Evolutionary conservation across 106 monocot species (phyloP).

Genomic region (Triglochin maritima): DNA sequence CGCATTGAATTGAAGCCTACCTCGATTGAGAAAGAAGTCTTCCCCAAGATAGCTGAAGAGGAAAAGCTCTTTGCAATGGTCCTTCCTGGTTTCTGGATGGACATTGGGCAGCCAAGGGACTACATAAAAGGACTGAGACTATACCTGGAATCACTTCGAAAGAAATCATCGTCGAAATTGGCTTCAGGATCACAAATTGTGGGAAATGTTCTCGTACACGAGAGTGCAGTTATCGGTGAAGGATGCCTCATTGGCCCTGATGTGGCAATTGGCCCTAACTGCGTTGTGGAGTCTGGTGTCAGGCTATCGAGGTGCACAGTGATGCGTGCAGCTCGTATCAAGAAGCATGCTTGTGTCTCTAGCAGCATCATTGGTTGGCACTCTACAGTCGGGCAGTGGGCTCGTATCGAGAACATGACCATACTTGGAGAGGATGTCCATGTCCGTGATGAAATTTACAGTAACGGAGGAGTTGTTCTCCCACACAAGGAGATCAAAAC

Average conservation of each 20-base stretch:
- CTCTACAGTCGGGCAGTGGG: slow-evolving; percentile 64
- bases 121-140: slow-evolving; percentile 48
- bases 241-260: slow-evolving; percentile 50
- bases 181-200: slow-evolving; percentile 24
- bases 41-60: slow-evolving; percentile 42
- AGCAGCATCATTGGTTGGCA: slow-evolving; percentile 78
- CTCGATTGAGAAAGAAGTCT: slow-evolving; percentile 60
- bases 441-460: slow-evolving; percentile 64
- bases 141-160: slow-evolving; percentile 32
- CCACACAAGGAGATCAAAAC: slow-evolving; percentile 80
- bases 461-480: slow-evolving; percentile 68
- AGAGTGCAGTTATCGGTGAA: slow-evolving; percentile 33
- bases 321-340: slow-evolving; percentile 53
- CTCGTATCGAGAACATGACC: slow-evolving; percentile 69
- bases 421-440: slow-evolving; percentile 70
- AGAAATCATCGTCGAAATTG: slow-evolving; percentile 8
- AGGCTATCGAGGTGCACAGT: slow-evolving; percentile 61
- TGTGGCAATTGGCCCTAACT: slow-evolving; percentile 42
- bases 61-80: slow-evolving; percentile 51
- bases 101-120: slow-evolving; percentile 48
- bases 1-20: slow-evolving; percentile 37
- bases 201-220: slow-evolving; percentile 46
- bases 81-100: slow-evolving; percentile 60
- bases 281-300: slow-evolving; percentile 54
- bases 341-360: slow-evolving; percentile 59